Evolutionary conservation across 202 grass and related monocot species (phyloP).

Genomic region (Cymbopogon flexuosus): DNA sequence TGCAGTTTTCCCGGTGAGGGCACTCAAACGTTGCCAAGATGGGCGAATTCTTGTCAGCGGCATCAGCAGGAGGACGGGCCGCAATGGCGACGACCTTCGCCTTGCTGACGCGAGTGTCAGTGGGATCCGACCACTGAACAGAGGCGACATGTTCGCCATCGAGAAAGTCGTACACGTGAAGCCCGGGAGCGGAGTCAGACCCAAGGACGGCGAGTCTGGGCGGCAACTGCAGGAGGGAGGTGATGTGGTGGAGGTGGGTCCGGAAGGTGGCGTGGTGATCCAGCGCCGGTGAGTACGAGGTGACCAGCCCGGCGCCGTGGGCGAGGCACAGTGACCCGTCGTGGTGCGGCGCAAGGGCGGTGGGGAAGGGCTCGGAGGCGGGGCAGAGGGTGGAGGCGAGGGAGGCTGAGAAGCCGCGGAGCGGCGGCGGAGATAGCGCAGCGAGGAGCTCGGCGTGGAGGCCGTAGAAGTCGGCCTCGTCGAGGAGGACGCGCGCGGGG

Average conservation of each 20-base stretch:
- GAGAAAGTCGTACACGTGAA: constrained; percentile 66
- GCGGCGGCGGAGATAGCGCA: constrained; percentile 62
- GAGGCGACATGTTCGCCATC: constrained; percentile 50
- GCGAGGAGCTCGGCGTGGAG: constrained; percentile 47
- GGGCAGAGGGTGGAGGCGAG: constrained; percentile 51
- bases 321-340: constrained; percentile 72
- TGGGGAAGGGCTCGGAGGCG: constrained; percentile 58
- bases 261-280: constrained; percentile 49
- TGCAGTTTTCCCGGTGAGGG: constrained; percentile 73
- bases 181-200: constrained; percentile 53
- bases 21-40: constrained; percentile 77
- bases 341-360: constrained; percentile 52
- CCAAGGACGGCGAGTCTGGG: constrained; percentile 43
- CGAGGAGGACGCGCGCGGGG: constrained; percentile 35
- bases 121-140: constrained; percentile 57
- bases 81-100: constrained; percentile 64
- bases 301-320: constrained; percentile 58
- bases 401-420: constrained; percentile 64
- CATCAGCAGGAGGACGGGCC: constrained; percentile 32
- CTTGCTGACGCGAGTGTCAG: constrained; percentile 62
- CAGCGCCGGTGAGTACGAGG: constrained; percentile 54
- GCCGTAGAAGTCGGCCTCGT: constrained; percentile 66
- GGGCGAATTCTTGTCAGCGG: constrained; percentile 26
- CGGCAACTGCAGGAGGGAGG: constrained; percentile 46
- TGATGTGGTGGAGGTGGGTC: constrained; percentile 63